phyloP scores from a whole-genome alignment of 1,284 basidiomycete genomes.

The Schizopora paradoxa region DNA sequence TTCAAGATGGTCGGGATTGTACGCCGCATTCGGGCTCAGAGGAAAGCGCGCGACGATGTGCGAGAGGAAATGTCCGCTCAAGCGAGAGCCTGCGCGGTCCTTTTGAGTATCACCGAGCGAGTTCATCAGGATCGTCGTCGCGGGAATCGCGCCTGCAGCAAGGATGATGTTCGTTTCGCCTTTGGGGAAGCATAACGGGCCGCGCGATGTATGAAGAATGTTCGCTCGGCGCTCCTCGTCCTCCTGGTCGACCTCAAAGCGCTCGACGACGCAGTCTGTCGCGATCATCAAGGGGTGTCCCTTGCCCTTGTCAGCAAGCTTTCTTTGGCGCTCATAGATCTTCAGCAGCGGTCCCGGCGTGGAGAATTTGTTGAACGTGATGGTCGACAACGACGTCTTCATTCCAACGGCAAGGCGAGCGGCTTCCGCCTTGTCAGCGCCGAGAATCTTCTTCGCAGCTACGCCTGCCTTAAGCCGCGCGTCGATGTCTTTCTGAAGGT shows the following conservation, averaged over 20 bases:
- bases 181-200: slow-evolving; percentile 18
- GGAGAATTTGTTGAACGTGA: slow-evolving; percentile 25
- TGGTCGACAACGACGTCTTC: slow-evolving; percentile 8
- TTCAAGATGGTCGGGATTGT: slow-evolving; percentile 12
- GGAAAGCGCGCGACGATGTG: slow-evolving; percentile 19
- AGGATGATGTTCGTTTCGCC: slow-evolving; percentile 24
- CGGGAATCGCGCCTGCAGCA: slow-evolving; percentile 23
- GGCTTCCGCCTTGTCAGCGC: slow-evolving; percentile 2
- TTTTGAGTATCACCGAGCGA: slow-evolving; percentile 15
- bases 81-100: slow-evolving; percentile 11
- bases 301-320: slow-evolving; percentile 15
- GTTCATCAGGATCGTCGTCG: slow-evolving; percentile 24
- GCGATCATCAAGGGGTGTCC: slow-evolving; percentile 22
- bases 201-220: slow-evolving; percentile 20
- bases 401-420: slow-evolving; percentile 17
- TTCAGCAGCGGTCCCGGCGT: slow-evolving; percentile 25
- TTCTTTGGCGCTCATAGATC: slow-evolving; percentile 22
- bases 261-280: slow-evolving; percentile 16
- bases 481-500: neutral
- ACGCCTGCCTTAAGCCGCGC: neutral
- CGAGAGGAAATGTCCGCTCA: slow-evolving; percentile 21
- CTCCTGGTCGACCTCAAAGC: slow-evolving; percentile 14
- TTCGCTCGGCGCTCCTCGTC: slow-evolving; percentile 7
- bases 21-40: slow-evolving; percentile 1
- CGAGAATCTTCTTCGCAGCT: neutral